Evolutionary conservation across 768 basidiomycete genomes (phyloP), one percentile per base, ranked within the genome.

Genomic region (Trametes cubensis): DNA sequence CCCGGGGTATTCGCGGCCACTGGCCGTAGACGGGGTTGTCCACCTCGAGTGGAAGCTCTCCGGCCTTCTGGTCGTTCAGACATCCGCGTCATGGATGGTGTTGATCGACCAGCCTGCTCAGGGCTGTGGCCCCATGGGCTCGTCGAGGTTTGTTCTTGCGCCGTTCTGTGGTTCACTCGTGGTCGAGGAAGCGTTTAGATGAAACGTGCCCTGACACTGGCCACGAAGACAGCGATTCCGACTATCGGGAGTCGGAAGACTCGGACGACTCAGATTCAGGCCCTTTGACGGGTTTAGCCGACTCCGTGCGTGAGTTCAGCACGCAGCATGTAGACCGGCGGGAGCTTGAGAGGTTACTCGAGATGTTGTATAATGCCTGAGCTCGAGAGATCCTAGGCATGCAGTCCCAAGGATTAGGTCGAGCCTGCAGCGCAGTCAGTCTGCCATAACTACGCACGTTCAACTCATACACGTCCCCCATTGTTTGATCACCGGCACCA

Each of bases 1-100:
- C n/a, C n/a, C n/a, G n/a, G n/a, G n/a, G n/a, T n/a, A 28, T 7
- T 28, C 28, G 28, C 28, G 28, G 7, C 28, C 28, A 39, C 3
- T n/a, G n/a, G 60, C 25, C 18, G 60, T 62, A 23, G 7, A 23
- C 41, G 54, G 25, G 2, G 41, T 17, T 28, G 49, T 11, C 23
- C 49, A 39, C 30, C 42, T n/a, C 25, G 8, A 44, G 15, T 51
- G 49, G 55, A 48, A 42, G 21, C 57, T 62, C 11, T 55, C 55
- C 15, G 55, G 17, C 8, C 20, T 23, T 10, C 30, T 34, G 25
- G 49, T 51, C 42, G 41, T 62, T 28, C 61, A 62, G 55, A 57
- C 55, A n/a, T n/a, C n/a, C n/a, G n/a, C n/a, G 17, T 25, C 48
- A 48, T 56, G 55, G 61, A 30, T 39, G 15, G 40, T 62, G 15